A percentile compares a stretch with the other conserved stretches of the same genome.
Evolutionary conservation across 495 filamentous ascomycete genomes (phyloP).

Genomic region (Xylaria cubensis): DNA sequence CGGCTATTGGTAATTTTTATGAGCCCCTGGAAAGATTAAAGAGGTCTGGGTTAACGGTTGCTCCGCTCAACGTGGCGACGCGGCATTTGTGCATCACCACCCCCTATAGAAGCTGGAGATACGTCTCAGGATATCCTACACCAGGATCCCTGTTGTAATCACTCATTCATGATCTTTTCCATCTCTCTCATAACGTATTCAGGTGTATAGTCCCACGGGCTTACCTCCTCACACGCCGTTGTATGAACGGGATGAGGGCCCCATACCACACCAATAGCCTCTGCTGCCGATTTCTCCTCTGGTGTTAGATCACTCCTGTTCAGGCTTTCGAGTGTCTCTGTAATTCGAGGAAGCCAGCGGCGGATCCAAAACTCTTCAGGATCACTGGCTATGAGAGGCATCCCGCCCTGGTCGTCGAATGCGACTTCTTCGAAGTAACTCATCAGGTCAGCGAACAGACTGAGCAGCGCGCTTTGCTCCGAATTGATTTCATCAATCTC

Average conservation of each 20-base stretch:
- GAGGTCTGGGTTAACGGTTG: neutral
- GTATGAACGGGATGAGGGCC: neutral
- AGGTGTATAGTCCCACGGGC: neutral
- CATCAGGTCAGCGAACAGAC: neutral
- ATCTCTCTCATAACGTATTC: conserved; percentile 3
- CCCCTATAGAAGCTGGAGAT: neutral
- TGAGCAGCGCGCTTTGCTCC: neutral
- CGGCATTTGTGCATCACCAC: neutral
- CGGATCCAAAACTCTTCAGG: conserved; percentile 5
- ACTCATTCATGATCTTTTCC: conserved; percentile 17
- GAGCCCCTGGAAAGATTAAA: neutral
- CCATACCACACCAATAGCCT: conserved; percentile 12
- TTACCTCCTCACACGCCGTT: no score
- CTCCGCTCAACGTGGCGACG: neutral
- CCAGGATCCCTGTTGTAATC: neutral
- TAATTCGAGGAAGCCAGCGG: conserved; percentile 5
- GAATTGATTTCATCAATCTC: conserved; percentile 4
- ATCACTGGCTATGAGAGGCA: neutral
- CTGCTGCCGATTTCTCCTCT: neutral
- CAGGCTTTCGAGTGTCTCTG: neutral
- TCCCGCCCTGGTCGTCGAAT: neutral
- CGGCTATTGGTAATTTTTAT: neutral
- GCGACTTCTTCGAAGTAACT: neutral
- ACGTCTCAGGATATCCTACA: neutral
- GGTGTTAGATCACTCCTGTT: conserved; percentile 8